These are phyloP conservation scores for Calonectria honghensis DNA, from an alignment of 2,329 filamentous ascomycete species.

Conservation along the genomic window DNA sequence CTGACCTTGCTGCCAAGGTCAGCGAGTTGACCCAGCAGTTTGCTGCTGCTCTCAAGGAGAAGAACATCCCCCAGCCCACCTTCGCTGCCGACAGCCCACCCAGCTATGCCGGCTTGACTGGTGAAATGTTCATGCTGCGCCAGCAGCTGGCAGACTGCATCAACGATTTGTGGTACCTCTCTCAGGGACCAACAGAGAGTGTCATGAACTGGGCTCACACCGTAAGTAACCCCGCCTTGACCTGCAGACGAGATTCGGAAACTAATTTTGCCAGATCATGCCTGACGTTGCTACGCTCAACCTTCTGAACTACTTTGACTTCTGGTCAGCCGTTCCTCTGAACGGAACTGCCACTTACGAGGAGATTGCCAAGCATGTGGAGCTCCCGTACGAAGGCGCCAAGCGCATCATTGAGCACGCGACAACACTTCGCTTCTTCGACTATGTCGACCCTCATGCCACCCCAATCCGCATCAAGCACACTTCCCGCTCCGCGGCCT, in stretches of 20 bases:
- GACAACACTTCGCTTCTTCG: conserved; percentile 63
- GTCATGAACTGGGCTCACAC: conserved; percentile 24
- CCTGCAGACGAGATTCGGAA: background rate
- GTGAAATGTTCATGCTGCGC: conserved; percentile 65
- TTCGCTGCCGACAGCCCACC: conserved; percentile 66
- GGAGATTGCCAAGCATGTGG: conserved; percentile 61
- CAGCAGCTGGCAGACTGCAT: conserved; percentile 67
- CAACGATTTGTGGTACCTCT: conserved; percentile 67
- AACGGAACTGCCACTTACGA: conserved; percentile 65
- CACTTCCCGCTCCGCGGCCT: conserved; percentile 9
- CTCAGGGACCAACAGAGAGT: conserved; percentile 62
- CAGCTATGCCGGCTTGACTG: conserved; percentile 64
- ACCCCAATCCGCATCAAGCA: conserved; percentile 10
- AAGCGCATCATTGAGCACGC: conserved; percentile 62
- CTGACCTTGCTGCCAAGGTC: conserved; percentile 66
- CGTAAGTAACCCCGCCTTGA: background rate
- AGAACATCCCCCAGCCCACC: conserved; percentile 64
- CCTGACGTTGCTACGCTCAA: conserved; percentile 62
- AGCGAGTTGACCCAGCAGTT: conserved; percentile 65
- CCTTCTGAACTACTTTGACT: conserved; percentile 71
- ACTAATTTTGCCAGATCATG: background rate
- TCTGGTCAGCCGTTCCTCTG: conserved; percentile 70
- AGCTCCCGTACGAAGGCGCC: conserved; percentile 63
- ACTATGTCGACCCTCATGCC: background rate
- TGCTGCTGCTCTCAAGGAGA: conserved; percentile 63